Percentiles rank a stretch among this genome's conserved stretches.
Conservation (phyloP, 495 filamentous ascomycete species). For the Paragyromitra xinjiangensis region DNA sequence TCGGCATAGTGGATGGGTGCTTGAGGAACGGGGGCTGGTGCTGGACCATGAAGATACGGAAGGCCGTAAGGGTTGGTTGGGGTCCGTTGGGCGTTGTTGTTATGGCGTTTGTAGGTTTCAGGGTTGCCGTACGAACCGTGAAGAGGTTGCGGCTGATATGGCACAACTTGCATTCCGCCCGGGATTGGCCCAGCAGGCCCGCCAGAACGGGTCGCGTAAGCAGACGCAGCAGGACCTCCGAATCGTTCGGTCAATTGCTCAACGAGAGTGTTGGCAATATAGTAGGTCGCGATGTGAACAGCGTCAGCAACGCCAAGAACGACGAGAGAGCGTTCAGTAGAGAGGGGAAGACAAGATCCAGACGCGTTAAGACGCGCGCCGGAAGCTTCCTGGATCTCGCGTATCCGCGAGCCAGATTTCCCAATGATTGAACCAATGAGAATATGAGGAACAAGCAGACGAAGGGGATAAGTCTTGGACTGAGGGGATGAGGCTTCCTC, state of each 20-base stretch:
- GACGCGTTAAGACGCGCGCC: conserved; percentile 97
- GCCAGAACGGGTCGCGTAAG: conserved; percentile 94
- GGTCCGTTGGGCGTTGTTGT: conserved; percentile 69
- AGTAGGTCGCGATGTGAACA: conserved; percentile 98
- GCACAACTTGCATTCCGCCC: conserved; percentile 96
- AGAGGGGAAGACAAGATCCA: conserved; percentile 89
- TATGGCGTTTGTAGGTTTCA: conserved; percentile 83
- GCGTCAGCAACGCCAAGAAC: conserved; percentile 90
- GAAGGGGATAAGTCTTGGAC: conserved; percentile 96
- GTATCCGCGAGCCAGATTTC: conserved; percentile 91
- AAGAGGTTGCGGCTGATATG: conserved; percentile 91
- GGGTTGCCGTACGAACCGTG: conserved; percentile 91
- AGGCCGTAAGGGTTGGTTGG: conserved; percentile 73
- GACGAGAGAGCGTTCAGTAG: conserved; percentile 95
- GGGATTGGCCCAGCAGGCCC: conserved; percentile 90
- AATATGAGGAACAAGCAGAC: conserved; percentile 93
- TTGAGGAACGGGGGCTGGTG: conserved; percentile 69
- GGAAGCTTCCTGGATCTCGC: conserved; percentile 97
- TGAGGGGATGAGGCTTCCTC: conserved; percentile 83
- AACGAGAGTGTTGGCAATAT: conserved; percentile 92
- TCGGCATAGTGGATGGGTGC: conserved; percentile 78
- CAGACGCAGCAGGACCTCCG: conserved; percentile 92
- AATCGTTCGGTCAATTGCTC: conserved; percentile 97
- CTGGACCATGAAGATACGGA: conserved; percentile 74
- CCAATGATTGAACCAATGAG: conserved; percentile 99